Evolutionary conservation across 495 filamentous ascomycete genomes (phyloP).

Genomic region (Neurospora africana): DNA sequence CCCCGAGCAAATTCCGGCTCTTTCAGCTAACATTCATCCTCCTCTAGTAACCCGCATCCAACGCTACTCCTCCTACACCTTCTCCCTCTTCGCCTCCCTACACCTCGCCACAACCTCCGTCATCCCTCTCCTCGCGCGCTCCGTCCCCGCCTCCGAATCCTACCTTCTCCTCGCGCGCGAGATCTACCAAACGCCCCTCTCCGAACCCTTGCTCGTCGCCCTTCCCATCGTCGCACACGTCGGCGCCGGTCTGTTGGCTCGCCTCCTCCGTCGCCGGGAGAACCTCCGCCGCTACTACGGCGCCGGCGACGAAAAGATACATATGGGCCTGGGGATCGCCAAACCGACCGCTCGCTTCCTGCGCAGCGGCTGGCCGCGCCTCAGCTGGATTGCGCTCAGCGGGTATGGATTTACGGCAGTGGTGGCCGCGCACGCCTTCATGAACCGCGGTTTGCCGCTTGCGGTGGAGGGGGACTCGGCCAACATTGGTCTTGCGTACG

Average conservation of each 20-base stretch:
- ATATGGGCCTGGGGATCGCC: neutral
- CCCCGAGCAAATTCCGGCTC: neutral
- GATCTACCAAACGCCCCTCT: constrained; percentile 70
- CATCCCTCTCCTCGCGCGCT: constrained; percentile 51
- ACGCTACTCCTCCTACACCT: constrained; percentile 78
- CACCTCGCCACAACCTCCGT: constrained; percentile 76
- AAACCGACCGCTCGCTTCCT: constrained; percentile 20
- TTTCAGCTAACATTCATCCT: neutral
- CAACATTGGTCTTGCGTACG: constrained; percentile 67
- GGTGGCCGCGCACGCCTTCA: constrained; percentile 54
- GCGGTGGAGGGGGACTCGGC: constrained; percentile 72
- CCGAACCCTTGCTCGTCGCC: constrained; percentile 53
- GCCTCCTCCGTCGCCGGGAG: constrained; percentile 55
- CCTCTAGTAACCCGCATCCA: constrained; percentile 64
- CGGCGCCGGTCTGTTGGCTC: constrained; percentile 60
- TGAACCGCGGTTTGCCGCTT: constrained; percentile 63
- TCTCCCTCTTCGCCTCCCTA: constrained; percentile 63
- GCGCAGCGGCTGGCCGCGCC: constrained; percentile 50
- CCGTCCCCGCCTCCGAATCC: constrained; percentile 45
- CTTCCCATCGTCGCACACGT: constrained; percentile 49
- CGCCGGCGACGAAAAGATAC: constrained; percentile 12
- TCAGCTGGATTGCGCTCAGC: constrained; percentile 53
- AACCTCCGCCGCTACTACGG: constrained; percentile 61
- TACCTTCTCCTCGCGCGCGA: constrained; percentile 58
- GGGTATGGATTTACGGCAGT: constrained; percentile 58